These are phyloP conservation scores for Boletellus ananiceps DNA, from an alignment of 768 basidiomycete species.

Conservation along the genomic window DNA sequence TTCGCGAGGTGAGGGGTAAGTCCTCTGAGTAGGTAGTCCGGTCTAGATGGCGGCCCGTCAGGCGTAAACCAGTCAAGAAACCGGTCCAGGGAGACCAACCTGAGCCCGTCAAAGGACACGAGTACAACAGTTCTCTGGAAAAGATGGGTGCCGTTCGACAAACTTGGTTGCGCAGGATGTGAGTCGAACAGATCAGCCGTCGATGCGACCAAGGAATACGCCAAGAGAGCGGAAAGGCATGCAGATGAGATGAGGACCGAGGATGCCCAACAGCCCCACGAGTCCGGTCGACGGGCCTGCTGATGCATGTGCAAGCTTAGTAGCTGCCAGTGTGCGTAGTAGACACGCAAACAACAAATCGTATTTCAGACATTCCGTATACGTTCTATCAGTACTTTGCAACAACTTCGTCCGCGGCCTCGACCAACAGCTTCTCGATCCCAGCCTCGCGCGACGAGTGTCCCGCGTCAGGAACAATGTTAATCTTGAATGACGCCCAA, in stretches of 20 bases:
- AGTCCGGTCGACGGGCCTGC: neutral
- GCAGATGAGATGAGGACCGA: constrained; percentile 6
- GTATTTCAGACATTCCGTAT: neutral
- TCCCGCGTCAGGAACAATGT: constrained; percentile 81
- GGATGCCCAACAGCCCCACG: neutral
- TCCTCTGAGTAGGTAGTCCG: constrained; percentile 77
- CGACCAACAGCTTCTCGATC: constrained; percentile 62
- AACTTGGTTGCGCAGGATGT: neutral
- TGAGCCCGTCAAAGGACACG: constrained; percentile 78
- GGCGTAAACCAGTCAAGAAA: neutral
- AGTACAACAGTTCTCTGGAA: constrained; percentile 78
- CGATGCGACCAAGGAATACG: constrained; percentile 1
- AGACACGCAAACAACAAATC: too few relatives aligned
- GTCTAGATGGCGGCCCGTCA: constrained; percentile 32
- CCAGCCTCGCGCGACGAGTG: constrained; percentile 78
- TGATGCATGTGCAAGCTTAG: neutral
- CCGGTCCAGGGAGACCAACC: constrained; percentile 1
- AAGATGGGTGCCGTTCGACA: constrained; percentile 76
- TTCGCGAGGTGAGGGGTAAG: constrained; percentile 73
- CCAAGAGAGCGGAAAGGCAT: constrained; percentile 6
- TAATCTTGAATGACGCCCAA: constrained; percentile 33
- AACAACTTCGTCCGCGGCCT: constrained; percentile 41
- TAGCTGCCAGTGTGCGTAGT: too few relatives aligned
- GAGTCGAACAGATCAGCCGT: neutral
- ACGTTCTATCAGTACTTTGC: constrained; percentile 17